Evolutionary conservation across 2,329 filamentous ascomycete species (phyloP).

Genomic region (Stenocarpella maydis): DNA sequence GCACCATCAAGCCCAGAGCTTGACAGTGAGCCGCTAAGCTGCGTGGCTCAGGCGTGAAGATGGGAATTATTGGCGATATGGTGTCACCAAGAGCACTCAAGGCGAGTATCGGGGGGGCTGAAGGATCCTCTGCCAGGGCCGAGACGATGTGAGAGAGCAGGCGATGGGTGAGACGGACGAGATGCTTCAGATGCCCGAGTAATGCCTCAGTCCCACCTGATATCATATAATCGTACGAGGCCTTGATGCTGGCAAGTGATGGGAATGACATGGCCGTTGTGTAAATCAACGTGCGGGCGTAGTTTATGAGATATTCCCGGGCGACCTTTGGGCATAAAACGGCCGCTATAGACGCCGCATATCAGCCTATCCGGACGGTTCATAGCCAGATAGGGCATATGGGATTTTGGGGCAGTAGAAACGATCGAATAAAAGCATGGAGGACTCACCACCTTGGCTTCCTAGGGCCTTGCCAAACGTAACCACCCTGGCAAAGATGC

Average conservation of each 20-base stretch:
- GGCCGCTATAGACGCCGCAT: slow-evolving; percentile 48
- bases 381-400: no score
- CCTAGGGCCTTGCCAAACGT: slow-evolving; percentile 9
- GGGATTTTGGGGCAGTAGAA: background rate
- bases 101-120: background rate
- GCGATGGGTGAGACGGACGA: slow-evolving; percentile 55
- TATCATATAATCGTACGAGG: slow-evolving; percentile 65
- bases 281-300: slow-evolving; percentile 78
- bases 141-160: slow-evolving; percentile 50
- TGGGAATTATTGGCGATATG: slow-evolving; percentile 69
- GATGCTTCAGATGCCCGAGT: slow-evolving; percentile 50
- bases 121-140: slow-evolving; percentile 44
- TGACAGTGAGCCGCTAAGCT: slow-evolving; percentile 69
- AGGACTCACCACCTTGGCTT: slow-evolving; percentile 16
- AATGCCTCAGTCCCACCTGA: slow-evolving; percentile 54
- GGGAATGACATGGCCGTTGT: slow-evolving; percentile 74
- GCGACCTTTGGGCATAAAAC: slow-evolving; percentile 68
- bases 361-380: background rate
- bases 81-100: background rate
- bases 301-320: slow-evolving; percentile 75
- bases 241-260: slow-evolving; percentile 64
- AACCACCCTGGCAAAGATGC: slow-evolving; percentile 14
- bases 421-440: accelerated
- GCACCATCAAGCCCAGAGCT: slow-evolving; percentile 63
- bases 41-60: slow-evolving; percentile 66